Evolutionary conservation across 768 basidiomycete species (phyloP).

Genomic region (Termitomyces eurrhizus): DNA sequence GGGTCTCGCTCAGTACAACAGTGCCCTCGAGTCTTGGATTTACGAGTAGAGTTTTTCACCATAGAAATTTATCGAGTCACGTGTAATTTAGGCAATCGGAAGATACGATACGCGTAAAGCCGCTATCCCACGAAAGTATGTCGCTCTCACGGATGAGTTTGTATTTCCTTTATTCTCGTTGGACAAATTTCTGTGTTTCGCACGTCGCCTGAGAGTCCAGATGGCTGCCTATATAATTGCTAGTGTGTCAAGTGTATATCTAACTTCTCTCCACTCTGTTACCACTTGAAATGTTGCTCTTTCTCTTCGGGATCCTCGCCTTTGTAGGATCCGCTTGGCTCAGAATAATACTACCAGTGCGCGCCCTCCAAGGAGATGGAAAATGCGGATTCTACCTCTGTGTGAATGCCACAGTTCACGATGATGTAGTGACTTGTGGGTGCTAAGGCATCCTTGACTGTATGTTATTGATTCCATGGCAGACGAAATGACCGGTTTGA

Average conservation of each 20-base stretch:
- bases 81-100: slow-evolving; percentile 10
- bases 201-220: slow-evolving; percentile 10
- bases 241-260: background rate
- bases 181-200: slow-evolving; percentile 13
- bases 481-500: slow-evolving; percentile 43
- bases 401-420: slow-evolving; percentile 42
- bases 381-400: slow-evolving; percentile 42
- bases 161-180: slow-evolving; percentile 22
- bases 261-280: background rate
- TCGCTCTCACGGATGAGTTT: slow-evolving; percentile 11
- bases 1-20: slow-evolving; percentile 68
- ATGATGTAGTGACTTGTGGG: slow-evolving; percentile 43
- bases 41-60: slow-evolving; percentile 56
- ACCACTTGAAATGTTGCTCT: slow-evolving; percentile 9
- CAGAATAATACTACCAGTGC: slow-evolving; percentile 16
- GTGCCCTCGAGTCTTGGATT: slow-evolving; percentile 66
- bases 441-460: background rate
- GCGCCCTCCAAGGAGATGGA: slow-evolving; percentile 38
- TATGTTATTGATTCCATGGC: background rate
- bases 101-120: slow-evolving; percentile 3
- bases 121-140: slow-evolving; percentile 12
- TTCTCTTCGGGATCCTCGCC: slow-evolving; percentile 11
- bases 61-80: slow-evolving; percentile 12
- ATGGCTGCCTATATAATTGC: slow-evolving; percentile 5
- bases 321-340: slow-evolving; percentile 16